phyloP scores from a whole-genome alignment of 306 rosid genomes.

The Luffa aegyptiaca region DNA sequence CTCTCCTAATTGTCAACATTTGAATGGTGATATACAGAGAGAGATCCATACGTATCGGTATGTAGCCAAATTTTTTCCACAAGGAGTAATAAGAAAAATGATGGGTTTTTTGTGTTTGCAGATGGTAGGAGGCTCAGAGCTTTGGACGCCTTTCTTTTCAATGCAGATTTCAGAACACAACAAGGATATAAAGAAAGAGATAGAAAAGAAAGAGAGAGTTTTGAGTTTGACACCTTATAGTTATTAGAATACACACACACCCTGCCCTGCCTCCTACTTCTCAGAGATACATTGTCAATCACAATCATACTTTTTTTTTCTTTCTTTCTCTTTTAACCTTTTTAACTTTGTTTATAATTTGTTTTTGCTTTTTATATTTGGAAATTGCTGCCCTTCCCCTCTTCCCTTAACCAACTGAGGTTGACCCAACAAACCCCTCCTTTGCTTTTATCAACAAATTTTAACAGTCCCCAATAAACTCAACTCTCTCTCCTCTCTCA shows the following conservation, averaged over 20 bases:
- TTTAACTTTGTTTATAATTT: background rate
- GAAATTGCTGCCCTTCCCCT: background rate
- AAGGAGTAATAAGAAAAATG: conserved; percentile 37
- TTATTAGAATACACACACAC: background rate
- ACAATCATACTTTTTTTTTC: background rate
- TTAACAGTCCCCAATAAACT: conserved; percentile 10
- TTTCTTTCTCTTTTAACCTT: too few species aligned
- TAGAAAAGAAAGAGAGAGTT: background rate
- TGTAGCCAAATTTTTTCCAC: too few species aligned
- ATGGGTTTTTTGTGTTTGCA: conserved; percentile 30
- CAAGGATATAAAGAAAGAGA: background rate
- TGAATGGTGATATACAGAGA: too few species aligned
- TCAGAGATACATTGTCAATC: conserved; percentile 12
- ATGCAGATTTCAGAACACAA: conserved; percentile 7
- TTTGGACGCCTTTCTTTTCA: conserved; percentile 56
- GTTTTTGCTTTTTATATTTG: background rate
- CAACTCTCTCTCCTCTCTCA: background rate
- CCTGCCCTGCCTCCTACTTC: background rate
- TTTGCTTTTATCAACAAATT: conserved; percentile 17
- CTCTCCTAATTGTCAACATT: too few species aligned
- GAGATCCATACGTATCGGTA: too few species aligned
- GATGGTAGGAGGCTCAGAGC: conserved; percentile 23
- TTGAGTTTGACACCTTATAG: conserved; percentile 7
- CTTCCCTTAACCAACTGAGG: conserved; percentile 41
- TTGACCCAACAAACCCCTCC: conserved; percentile 34